These are phyloP conservation scores for Hibiscus tridactylites DNA, from an alignment of 345 rosid species.

Conservation along the genomic window DNA sequence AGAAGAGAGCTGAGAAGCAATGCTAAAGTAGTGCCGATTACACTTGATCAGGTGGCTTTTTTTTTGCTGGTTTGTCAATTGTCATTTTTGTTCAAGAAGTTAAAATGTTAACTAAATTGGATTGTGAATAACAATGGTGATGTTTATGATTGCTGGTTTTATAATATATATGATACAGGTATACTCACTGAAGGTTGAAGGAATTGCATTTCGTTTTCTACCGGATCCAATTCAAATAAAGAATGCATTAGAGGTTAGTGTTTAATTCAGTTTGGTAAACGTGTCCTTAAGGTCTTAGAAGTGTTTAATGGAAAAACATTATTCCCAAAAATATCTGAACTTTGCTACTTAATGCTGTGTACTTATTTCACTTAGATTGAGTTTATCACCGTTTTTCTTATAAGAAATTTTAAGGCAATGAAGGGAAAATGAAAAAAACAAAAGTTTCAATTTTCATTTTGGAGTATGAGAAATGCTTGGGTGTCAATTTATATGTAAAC, in stretches of 20 bases:
- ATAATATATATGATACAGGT: constrained; percentile 31
- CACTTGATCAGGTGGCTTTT: constrained; percentile 69
- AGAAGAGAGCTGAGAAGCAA: constrained; percentile 59
- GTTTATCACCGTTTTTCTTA: neutral
- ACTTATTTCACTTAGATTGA: neutral
- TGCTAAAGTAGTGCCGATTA: constrained; percentile 82
- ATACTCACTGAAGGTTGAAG: constrained; percentile 82
- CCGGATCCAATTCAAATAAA: constrained; percentile 91
- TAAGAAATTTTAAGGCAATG: neutral
- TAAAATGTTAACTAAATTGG: neutral
- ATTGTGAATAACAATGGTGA: neutral
- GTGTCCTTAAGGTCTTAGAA: neutral
- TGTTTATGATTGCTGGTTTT: neutral
- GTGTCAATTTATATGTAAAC: neutral
- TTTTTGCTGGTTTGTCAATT: neutral
- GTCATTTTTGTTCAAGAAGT: neutral
- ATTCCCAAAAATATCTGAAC: neutral
- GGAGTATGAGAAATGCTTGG: neutral
- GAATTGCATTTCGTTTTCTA: constrained; percentile 87
- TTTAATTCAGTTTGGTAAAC: neutral
- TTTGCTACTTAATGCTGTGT: neutral
- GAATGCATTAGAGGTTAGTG: constrained; percentile 82
- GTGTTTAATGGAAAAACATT: neutral
- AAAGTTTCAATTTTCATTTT: neutral
- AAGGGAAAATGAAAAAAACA: neutral